phyloP scores from a whole-genome alignment of 805 yeast species.

The Wickerhamiella siamensis region DNA sequence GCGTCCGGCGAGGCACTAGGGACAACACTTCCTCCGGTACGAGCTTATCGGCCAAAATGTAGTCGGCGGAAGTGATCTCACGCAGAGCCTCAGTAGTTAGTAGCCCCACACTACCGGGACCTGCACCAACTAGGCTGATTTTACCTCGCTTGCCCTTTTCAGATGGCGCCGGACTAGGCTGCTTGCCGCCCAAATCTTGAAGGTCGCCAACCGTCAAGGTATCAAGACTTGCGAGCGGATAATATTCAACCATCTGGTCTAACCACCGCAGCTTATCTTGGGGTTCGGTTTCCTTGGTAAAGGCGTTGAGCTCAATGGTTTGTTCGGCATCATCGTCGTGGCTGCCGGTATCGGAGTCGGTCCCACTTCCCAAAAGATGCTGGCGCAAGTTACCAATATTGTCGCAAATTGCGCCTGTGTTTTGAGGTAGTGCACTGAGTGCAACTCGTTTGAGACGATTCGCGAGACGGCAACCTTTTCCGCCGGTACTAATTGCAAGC shows the following conservation, averaged over 20 bases:
- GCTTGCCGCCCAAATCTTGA: slow-evolving; percentile 21
- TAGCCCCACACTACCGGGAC: slow-evolving; percentile 78
- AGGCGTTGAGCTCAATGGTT: slow-evolving; percentile 40
- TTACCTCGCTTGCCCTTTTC: slow-evolving; percentile 30
- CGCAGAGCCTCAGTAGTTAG: slow-evolving; percentile 74
- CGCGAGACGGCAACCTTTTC: slow-evolving; percentile 82
- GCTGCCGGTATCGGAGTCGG: slow-evolving; percentile 16
- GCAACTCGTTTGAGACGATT: slow-evolving; percentile 65
- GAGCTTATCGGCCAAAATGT: slow-evolving; percentile 76
- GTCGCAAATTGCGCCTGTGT: slow-evolving; percentile 53
- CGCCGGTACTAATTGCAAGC: slow-evolving; percentile 70
- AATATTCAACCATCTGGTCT: slow-evolving; percentile 81
- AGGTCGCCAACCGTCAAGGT: slow-evolving; percentile 46
- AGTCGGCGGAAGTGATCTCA: slow-evolving; percentile 68
- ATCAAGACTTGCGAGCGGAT: slow-evolving; percentile 55
- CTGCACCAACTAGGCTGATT: slow-evolving; percentile 81
- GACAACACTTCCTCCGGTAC: slow-evolving; percentile 82
- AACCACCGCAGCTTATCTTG: slow-evolving; percentile 57
- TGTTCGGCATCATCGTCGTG: slow-evolving; percentile 53
- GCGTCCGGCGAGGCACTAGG: slow-evolving; percentile 62
- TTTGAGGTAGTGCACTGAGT: slow-evolving; percentile 42
- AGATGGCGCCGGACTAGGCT: slow-evolving; percentile 1
- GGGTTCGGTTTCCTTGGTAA: slow-evolving; percentile 42
- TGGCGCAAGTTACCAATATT: slow-evolving; percentile 55
- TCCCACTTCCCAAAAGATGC: slow-evolving; percentile 30